A percentile compares a stretch with the other conserved stretches of the same genome.
These are phyloP conservation scores for Diplogelasinospora grovesii DNA, from an alignment of 495 filamentous ascomycete genomes.

Conservation along the genomic window DNA sequence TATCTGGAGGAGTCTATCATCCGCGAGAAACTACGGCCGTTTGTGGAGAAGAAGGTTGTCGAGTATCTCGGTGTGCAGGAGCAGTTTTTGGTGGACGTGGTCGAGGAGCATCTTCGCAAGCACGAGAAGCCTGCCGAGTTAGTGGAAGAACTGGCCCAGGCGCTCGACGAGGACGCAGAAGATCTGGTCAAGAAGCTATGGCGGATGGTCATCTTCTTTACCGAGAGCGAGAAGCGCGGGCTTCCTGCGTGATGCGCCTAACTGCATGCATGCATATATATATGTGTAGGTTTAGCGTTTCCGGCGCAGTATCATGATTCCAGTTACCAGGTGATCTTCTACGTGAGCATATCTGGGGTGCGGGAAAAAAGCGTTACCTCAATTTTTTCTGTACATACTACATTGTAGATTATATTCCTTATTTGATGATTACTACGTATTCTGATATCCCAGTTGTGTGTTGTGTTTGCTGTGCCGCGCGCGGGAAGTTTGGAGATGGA, in stretches of 20 bases:
- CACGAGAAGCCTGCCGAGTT: constrained; percentile 70
- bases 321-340: too few relatives aligned
- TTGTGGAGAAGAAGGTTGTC: constrained; percentile 96
- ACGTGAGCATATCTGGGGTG: too few relatives aligned
- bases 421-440: too few relatives aligned
- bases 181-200: constrained; percentile 92
- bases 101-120: constrained; percentile 78
- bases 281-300: too few relatives aligned
- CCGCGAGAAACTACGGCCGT: constrained; percentile 81
- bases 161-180: constrained; percentile 91
- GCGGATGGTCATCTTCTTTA: constrained; percentile 98
- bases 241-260: constrained; percentile 69
- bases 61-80: constrained; percentile 96
- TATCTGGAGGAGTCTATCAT: constrained; percentile 82
- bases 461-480: too few relatives aligned
- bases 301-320: too few relatives aligned
- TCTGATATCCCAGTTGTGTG: too few relatives aligned
- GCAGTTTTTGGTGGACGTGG: constrained; percentile 88
- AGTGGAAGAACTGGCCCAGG: constrained; percentile 79
- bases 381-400: too few relatives aligned
- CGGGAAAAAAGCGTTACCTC: too few relatives aligned
- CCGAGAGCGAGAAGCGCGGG: constrained; percentile 88
- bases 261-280: too few relatives aligned
- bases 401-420: too few relatives aligned
- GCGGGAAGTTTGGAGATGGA: too few relatives aligned